Percentiles rank a stretch among this genome's conserved stretches.
Conservation (phyloP, 2,329 filamentous ascomycete genomes). For the Penicillium olsonii region DNA sequence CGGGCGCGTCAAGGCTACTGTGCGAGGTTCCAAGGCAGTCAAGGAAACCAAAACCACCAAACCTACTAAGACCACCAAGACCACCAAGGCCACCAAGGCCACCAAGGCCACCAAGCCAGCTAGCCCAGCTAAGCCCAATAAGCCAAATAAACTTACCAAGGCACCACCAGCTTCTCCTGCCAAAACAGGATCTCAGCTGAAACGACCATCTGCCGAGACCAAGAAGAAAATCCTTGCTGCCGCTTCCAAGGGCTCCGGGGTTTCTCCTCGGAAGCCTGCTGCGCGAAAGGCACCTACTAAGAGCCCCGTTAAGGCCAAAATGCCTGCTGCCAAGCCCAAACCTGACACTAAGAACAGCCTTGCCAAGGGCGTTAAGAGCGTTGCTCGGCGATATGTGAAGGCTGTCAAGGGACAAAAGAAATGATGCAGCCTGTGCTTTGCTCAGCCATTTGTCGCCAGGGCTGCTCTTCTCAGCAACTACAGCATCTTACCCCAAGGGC, state of each 20-base stretch:
- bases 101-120: background rate
- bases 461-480: background rate
- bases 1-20: conserved; percentile 29
- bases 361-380: conserved; percentile 16
- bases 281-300: conserved; percentile 10
- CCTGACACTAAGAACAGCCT: conserved; percentile 11
- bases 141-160: conserved; percentile 10
- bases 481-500: no score
- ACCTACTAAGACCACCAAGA: background rate
- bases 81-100: conserved; percentile 1
- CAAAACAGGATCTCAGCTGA: conserved; percentile 24
- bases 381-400: conserved; percentile 17
- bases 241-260: conserved; percentile 24
- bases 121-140: background rate
- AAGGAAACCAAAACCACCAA: conserved; percentile 1
- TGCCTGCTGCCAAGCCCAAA: conserved; percentile 11
- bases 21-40: conserved; percentile 5
- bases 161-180: conserved; percentile 18
- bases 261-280: conserved; percentile 12
- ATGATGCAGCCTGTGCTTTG: background rate
- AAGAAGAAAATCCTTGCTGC: conserved; percentile 31
- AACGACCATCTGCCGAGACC: conserved; percentile 30
- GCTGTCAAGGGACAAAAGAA: conserved; percentile 18
- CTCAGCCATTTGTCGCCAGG: background rate
- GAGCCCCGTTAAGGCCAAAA: conserved; percentile 18